Evolutionary conservation across 345 rosid species (phyloP).

Genomic region (Pseudoturritis turrita): DNA sequence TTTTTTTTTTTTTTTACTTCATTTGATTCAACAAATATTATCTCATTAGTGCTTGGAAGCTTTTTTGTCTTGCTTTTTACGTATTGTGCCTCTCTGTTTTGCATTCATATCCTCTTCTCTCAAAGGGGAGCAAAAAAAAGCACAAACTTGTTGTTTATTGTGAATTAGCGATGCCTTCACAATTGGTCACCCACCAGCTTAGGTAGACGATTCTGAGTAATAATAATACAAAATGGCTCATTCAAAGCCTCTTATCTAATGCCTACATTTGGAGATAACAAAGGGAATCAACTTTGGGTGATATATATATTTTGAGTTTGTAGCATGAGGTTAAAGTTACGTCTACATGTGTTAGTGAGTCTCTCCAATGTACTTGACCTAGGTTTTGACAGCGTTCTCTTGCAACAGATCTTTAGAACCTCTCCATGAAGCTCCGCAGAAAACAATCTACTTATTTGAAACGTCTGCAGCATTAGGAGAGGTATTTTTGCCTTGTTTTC

Average conservation of each 20-base stretch:
- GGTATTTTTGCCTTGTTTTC: constrained; percentile 26
- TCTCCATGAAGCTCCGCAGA: constrained; percentile 66
- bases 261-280: constrained; percentile 93
- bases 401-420: constrained; percentile 75
- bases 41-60: neutral
- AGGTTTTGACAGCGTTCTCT: constrained; percentile 60
- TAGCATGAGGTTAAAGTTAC: neutral
- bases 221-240: constrained; percentile 76
- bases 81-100: neutral
- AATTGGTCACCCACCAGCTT: constrained; percentile 79
- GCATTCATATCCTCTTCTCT: neutral
- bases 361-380: constrained; percentile 27
- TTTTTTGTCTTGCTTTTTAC: too few relatives aligned
- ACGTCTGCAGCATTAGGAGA: constrained; percentile 64
- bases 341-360: neutral
- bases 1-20: too few relatives aligned
- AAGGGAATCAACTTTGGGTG: constrained; percentile 52
- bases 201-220: constrained; percentile 88
- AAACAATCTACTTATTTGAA: constrained; percentile 70
- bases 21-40: neutral
- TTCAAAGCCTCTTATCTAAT: constrained; percentile 76
- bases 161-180: constrained; percentile 52
- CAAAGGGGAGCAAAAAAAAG: too few relatives aligned
- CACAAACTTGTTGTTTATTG: neutral
- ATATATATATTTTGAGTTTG: neutral